Evolutionary conservation across 495 filamentous ascomycete genomes (phyloP), one percentile per base, ranked within the genome.

Genomic region (Diplogelasinospora grovesii): DNA sequence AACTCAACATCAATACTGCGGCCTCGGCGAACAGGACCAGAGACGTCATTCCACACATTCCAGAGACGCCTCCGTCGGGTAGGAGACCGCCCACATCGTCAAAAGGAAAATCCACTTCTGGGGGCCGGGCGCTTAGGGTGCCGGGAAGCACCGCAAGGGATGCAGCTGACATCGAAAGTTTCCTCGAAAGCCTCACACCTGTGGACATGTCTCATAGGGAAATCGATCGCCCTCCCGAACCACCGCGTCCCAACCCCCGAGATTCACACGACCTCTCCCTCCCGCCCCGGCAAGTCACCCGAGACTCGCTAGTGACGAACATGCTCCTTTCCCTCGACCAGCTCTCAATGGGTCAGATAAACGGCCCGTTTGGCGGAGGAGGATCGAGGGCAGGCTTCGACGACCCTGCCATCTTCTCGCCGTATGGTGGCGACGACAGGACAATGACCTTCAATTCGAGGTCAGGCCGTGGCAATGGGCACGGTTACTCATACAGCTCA

Each of bases 211-310:
- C 56, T 40, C 27, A 48, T 49, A 53, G 56, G 39, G 60, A 63
- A 18, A 37, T 46, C 36, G 56, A 63, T 35, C 45, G 44, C 15
- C 28, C 28, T n/a, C 56, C 54, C 31, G 63, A 69, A n/a, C 48
- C 54, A 14, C 40, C 49, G 19, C 58, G 48, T 27, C 49, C 41
- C 30, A 42, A 43, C 40, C 38, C 46, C 11, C 76, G 82, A 34
- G 87, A 95, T 57, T 90, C 89, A 19, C 89, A 95, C 66, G 89
- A 95, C 60, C 69, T 95, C 35, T 88, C 86, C 22, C 67, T 94
- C 36, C 78, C 82, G 6, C 70, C 82, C 34, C 71, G 81, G 41
- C 81, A 88, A 56, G 78, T 82, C 46, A 81, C 81, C 20, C 79
- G 89, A 35, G 85, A 88, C 49, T 95, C 89, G 16, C 79, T 96